A percentile compares a stretch with the other conserved stretches of the same genome.
Evolutionary conservation across 352 stramenopile genomes (phyloP).

Genomic region (Globisporangium rhizosaccharum): DNA sequence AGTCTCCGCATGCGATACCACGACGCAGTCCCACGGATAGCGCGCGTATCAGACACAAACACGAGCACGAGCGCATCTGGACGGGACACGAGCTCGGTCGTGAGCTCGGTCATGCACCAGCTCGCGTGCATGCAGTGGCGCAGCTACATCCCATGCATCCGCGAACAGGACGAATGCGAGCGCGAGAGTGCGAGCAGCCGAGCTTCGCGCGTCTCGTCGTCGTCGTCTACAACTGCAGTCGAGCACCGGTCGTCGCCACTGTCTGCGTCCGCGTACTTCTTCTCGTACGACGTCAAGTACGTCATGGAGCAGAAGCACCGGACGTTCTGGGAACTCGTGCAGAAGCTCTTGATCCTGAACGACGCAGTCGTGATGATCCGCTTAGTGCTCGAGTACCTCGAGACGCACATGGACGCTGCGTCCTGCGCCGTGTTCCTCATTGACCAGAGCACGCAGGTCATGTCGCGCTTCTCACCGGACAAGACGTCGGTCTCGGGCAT

Average conservation of each 20-base stretch:
- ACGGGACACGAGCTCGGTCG: not conserved
- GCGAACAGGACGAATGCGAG: constrained; percentile 2
- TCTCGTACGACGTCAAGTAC: constrained; percentile 26
- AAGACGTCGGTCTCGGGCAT: constrained; percentile 47
- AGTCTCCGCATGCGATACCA: constrained; percentile 10
- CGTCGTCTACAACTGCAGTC: not conserved
- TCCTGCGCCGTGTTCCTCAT: constrained; percentile 66
- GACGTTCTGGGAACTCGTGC: constrained; percentile 76
- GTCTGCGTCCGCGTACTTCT: constrained; percentile 11
- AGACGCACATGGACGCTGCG: constrained; percentile 42
- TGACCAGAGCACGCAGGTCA: constrained; percentile 65
- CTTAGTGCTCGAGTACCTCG: constrained; percentile 58
- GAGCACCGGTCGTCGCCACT: constrained; percentile 2
- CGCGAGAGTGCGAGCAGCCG: constrained; percentile 3
- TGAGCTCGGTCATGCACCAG: constrained; percentile 17
- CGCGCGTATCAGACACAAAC: not conserved
- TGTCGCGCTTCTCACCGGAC: constrained; percentile 64
- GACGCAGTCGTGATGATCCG: constrained; percentile 77
- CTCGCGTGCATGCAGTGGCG: constrained; percentile 20
- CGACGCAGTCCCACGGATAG: constrained; percentile 11
- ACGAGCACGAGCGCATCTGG: not conserved
- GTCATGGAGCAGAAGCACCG: constrained; percentile 60
- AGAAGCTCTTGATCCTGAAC: constrained; percentile 57
- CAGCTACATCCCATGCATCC: constrained; percentile 15
- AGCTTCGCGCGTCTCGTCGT: constrained; percentile 1